These are phyloP conservation scores for Fusarium phyllophilum DNA, from an alignment of 2,329 filamentous ascomycete genomes.

Conservation along the genomic window DNA sequence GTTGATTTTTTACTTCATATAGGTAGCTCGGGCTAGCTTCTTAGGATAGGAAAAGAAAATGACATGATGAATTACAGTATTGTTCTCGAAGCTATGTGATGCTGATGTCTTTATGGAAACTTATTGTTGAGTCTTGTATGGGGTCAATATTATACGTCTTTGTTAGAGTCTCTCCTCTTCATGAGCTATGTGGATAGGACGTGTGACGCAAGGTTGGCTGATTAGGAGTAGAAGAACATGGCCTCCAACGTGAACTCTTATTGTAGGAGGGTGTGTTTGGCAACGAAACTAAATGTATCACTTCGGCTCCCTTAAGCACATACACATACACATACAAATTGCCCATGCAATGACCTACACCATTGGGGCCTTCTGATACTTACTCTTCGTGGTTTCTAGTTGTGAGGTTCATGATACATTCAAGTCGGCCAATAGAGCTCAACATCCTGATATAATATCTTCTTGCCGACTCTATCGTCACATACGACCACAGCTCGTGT, in stretches of 20 bases:
- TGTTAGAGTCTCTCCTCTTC: not conserved
- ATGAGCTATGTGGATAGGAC: not conserved
- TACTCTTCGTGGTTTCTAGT: no score
- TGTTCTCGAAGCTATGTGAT: not conserved
- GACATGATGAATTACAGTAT: constrained; percentile 13
- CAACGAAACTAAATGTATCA: not conserved
- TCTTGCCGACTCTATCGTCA: not conserved
- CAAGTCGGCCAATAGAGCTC: not conserved
- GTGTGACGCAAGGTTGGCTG: not conserved
- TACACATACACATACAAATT: not conserved
- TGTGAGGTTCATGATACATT: not conserved
- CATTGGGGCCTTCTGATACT: not conserved
- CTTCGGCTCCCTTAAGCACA: not conserved
- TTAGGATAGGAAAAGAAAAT: constrained; percentile 39
- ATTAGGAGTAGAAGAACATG: not conserved
- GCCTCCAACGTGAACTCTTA: not conserved
- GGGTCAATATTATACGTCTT: no score
- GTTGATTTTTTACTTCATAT: constrained; percentile 30
- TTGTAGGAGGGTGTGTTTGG: not conserved
- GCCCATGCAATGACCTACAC: not conserved
- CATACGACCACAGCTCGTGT: constrained; percentile 40
- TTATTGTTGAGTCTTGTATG: not conserved
- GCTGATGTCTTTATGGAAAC: not conserved
- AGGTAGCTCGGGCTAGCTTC: constrained; percentile 35
- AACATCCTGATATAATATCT: not conserved